These are phyloP conservation scores for Inosperma sp. DNA, from an alignment of 768 basidiomycete genomes.

Conservation along the genomic window DNA sequence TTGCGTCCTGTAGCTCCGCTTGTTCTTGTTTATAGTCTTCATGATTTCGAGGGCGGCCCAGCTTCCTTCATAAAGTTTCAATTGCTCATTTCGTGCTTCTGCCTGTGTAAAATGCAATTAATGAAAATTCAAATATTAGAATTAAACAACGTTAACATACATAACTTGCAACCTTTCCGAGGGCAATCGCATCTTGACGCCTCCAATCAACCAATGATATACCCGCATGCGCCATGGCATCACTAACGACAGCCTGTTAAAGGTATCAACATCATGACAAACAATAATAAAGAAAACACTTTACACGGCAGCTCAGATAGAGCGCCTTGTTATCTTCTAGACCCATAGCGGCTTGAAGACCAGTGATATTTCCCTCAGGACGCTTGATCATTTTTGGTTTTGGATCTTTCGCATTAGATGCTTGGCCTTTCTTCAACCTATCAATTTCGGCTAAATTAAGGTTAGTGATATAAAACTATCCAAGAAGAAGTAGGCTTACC, in stretches of 20 bases:
- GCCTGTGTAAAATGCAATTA: neutral
- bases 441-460: neutral
- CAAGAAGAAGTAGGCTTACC: no score
- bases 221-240: no score
- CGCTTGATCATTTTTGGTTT: neutral
- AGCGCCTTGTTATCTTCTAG: neutral
- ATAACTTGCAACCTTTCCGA: neutral
- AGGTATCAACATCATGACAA: no score
- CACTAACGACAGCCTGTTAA: neutral
- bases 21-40: neutral
- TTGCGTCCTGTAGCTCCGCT: neutral
- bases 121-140: no score
- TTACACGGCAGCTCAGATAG: neutral
- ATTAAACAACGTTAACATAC: neutral
- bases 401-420: no score
- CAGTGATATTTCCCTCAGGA: neutral
- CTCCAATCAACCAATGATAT: neutral
- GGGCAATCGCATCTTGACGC: neutral
- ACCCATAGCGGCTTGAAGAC: neutral
- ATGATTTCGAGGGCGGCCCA: slow-evolving; percentile 4
- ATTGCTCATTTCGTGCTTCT: slow-evolving; percentile 2
- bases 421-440: neutral
- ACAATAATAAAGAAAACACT: neutral
- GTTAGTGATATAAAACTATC: no score
- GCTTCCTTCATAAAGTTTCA: slow-evolving; percentile 1